These are phyloP conservation scores for Butyriboletus loyo DNA, from an alignment of 768 basidiomycete genomes.

Conservation along the genomic window DNA sequence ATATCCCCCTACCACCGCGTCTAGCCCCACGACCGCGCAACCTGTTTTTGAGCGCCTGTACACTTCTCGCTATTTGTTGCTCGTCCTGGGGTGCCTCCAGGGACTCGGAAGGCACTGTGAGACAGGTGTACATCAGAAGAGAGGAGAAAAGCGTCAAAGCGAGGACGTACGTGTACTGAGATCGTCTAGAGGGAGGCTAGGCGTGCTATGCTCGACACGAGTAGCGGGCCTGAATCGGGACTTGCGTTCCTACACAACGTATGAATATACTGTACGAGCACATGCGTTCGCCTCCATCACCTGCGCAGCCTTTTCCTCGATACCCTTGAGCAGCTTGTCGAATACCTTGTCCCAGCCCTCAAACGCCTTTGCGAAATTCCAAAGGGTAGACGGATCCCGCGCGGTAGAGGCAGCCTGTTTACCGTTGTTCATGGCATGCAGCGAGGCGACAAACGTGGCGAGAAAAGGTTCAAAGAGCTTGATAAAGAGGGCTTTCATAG, in stretches of 20 bases:
- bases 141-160: background rate
- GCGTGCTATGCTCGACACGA: constrained; percentile 35
- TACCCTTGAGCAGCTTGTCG: constrained; percentile 65
- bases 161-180: constrained; percentile 49
- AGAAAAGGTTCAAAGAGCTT: constrained; percentile 85
- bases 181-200: constrained; percentile 55
- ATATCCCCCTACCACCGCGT: constrained; percentile 47
- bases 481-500: constrained; percentile 82
- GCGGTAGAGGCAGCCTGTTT: constrained; percentile 36
- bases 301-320: constrained; percentile 75
- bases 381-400: constrained; percentile 40
- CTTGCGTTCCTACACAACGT: constrained; percentile 60
- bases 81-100: constrained; percentile 64
- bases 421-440: constrained; percentile 58
- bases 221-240: constrained; percentile 49
- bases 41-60: constrained; percentile 84
- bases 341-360: constrained; percentile 82
- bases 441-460: constrained; percentile 76
- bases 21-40: constrained; percentile 72
- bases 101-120: constrained; percentile 46
- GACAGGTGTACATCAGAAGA: background rate
- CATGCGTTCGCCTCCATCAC: constrained; percentile 33
- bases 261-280: constrained; percentile 2
- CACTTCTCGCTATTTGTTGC: constrained; percentile 89
- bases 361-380: constrained; percentile 70